Evolutionary conservation across 345 rosid species (phyloP), one percentile per base, ranked within the genome.

Genomic region (Noccaea caerulescens): DNA sequence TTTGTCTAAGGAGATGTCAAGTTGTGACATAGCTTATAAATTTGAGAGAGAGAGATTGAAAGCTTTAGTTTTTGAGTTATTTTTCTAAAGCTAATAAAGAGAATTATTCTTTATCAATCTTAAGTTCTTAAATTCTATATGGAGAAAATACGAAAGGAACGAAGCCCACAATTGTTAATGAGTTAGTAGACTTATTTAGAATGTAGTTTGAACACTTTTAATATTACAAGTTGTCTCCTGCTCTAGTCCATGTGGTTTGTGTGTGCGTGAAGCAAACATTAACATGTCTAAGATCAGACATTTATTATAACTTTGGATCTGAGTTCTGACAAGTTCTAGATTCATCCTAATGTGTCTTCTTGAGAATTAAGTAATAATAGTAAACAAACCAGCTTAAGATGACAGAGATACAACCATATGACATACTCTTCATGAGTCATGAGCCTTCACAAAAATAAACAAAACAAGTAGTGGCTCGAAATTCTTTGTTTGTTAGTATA

Each of bases 181-280:
- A 33, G 3, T n/a, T 12, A n/a, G 36, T 5, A 33, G 8, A 33
- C 41, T 14, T 56, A 10, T 9, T 38, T 23, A 23, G 20, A 42
- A 66, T 36, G 6, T 16, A 27, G 38, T 45, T 30, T 20, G 25
- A n/a, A 34, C 25, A 57, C 10, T 20, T 55, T 55, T 44, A 14
- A 36, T 69, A 58, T 66, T 46, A 52, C 13, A 9, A 44, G 25
- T 34, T 58, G 51, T 59, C 51, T 70, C 33, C 20, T 8, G 36
- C 25, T 33, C 25, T 18, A 36, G 30, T 52, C 46, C 49, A 49
- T 25, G 11, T 72, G 14, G 46, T 53, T 14, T 72, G 63, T 53
- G 63, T 53, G 56, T 34, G 12, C 16, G 8, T 10, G 63, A 62
- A 53, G 63, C 54, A 62, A 33, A 20, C 47, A 36, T 42, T 20